Percentiles rank a stretch among this genome's conserved stretches.
phyloP scores from a whole-genome alignment of 1,284 basidiomycete genomes.

The Chondrostereum purpureum region DNA sequence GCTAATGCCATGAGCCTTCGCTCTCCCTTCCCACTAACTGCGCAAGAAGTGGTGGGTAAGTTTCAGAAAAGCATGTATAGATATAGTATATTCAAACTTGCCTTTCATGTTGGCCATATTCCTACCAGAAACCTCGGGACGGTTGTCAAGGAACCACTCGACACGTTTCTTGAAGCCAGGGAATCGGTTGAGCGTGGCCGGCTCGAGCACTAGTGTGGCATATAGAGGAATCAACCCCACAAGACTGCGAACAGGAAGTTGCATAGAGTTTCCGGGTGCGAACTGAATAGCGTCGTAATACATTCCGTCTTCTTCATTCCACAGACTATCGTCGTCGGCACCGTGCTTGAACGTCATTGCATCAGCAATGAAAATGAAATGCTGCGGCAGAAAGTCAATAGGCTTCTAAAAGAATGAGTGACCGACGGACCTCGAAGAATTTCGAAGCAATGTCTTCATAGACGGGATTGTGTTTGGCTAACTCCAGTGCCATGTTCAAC shows the following conservation, averaged over 20 bases:
- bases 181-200: conserved; percentile 81
- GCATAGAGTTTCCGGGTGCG: conserved; percentile 78
- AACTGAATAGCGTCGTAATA: conserved; percentile 97
- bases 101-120: conserved; percentile 98
- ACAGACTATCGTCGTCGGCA: conserved; percentile 76
- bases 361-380: conserved; percentile 94
- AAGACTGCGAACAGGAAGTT: conserved; percentile 87
- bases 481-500: conserved; percentile 94
- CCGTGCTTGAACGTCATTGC: conserved; percentile 91
- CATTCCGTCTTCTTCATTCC: conserved; percentile 91
- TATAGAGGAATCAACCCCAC: conserved; percentile 96
- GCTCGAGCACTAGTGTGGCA: conserved; percentile 91
- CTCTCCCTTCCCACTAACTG: conserved; percentile 78
- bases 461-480: conserved; percentile 95
- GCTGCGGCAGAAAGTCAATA: conserved; percentile 38
- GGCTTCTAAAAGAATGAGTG: conserved; percentile 1
- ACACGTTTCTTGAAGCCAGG: conserved; percentile 97
- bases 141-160: conserved; percentile 97
- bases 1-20: conserved; percentile 86
- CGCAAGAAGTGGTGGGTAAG: not conserved
- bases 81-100: conserved; percentile 22
- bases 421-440: conserved; percentile 75
- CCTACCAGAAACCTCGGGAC: conserved; percentile 78
- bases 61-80: too few relatives aligned
- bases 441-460: conserved; percentile 99